These are phyloP conservation scores for Aspergillus sp. DNA, from an alignment of 2,329 filamentous ascomycete species.

Conservation along the genomic window DNA sequence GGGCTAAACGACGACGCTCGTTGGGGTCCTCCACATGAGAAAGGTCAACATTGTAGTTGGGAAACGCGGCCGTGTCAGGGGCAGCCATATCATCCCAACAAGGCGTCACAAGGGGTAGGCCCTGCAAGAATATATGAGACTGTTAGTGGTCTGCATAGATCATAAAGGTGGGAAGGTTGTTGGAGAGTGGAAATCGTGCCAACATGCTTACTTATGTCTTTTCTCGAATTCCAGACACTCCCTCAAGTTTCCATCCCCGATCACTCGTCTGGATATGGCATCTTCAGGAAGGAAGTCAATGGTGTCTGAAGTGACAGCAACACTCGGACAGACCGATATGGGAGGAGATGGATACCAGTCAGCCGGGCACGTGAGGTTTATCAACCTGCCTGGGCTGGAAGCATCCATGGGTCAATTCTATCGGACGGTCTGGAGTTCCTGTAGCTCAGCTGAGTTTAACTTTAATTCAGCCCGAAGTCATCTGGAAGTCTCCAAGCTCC, in stretches of 20 bases:
- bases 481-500: not conserved
- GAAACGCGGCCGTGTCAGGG: constrained; percentile 67
- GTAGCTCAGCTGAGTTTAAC: not conserved
- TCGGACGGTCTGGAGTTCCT: not conserved
- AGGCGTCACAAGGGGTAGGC: not conserved
- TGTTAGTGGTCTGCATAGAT: not conserved
- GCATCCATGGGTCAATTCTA: not conserved
- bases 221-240: no score
- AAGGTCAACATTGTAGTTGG: constrained; percentile 46
- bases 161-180: no score
- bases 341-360: not conserved
- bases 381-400: not conserved
- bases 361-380: not conserved
- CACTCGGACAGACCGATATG: no score
- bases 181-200: no score
- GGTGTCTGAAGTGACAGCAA: not conserved
- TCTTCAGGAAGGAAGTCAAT: no score
- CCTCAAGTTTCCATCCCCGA: no score
- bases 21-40: constrained; percentile 60
- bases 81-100: not conserved
- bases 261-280: no score
- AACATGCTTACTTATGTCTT: no score
- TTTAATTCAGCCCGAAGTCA: not conserved
- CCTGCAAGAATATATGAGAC: not conserved
- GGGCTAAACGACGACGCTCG: constrained; percentile 74